Conservation (phyloP, 306 rosid species). For the Dryas alaskensis region DNA sequence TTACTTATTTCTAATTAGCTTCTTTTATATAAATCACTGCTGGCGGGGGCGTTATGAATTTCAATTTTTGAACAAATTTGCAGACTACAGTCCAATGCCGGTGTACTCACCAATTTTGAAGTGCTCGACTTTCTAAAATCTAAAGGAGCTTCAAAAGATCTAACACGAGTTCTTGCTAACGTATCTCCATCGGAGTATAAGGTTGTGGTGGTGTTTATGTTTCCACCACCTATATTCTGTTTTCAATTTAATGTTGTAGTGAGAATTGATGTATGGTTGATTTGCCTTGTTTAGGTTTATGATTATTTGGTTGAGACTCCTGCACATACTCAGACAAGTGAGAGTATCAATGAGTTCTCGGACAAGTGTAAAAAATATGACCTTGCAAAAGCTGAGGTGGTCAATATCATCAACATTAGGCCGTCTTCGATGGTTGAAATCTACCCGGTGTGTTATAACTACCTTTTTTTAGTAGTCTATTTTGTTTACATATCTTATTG, state of each 20-base stretch:
- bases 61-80: neutral
- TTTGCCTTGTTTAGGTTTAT: slow-evolving; percentile 45
- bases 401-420: slow-evolving; percentile 64
- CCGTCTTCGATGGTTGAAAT: slow-evolving; percentile 49
- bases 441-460: slow-evolving; percentile 35
- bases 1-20: neutral
- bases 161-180: slow-evolving; percentile 56
- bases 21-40: neutral
- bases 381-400: slow-evolving; percentile 70
- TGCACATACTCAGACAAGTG: slow-evolving; percentile 54
- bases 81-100: slow-evolving; percentile 59
- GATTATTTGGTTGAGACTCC: slow-evolving; percentile 62
- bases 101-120: slow-evolving; percentile 67
- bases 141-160: slow-evolving; percentile 71
- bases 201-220: slow-evolving; percentile 34
- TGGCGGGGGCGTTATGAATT: neutral
- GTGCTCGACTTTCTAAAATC: slow-evolving; percentile 63
- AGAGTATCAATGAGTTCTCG: slow-evolving; percentile 48
- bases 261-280: neutral
- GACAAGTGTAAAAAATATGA: slow-evolving; percentile 42
- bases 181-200: slow-evolving; percentile 66
- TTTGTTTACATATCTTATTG: neutral
- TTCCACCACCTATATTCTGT: slow-evolving; percentile 1
- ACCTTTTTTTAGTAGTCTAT: neutral
- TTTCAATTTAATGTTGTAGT: neutral